phyloP scores from a whole-genome alignment of 805 yeast genomes.

The Spathaspora gorwiae region DNA sequence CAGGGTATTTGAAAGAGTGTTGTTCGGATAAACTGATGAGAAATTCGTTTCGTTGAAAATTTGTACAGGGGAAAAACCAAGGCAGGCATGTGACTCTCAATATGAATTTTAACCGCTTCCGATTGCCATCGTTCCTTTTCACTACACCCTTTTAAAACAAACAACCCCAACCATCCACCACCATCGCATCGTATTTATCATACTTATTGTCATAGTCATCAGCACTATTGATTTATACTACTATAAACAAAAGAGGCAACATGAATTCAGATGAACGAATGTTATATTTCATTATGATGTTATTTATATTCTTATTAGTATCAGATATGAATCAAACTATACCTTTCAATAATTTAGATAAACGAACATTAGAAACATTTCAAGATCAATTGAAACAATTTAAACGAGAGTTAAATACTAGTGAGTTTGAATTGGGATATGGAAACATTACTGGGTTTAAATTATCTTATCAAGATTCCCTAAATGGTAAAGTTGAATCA shows the following conservation, averaged over 20 bases:
- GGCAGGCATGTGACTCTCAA: too few relatives aligned
- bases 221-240: too few relatives aligned
- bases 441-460: slow-evolving; percentile 72
- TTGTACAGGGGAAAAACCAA: too few relatives aligned
- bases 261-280: neutral
- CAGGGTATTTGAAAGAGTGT: too few relatives aligned
- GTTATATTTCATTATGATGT: neutral
- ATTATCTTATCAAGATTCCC: slow-evolving; percentile 57
- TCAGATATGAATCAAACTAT: neutral
- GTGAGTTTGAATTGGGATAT: slow-evolving; percentile 50
- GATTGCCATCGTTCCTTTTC: too few relatives aligned
- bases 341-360: neutral
- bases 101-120: too few relatives aligned
- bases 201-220: too few relatives aligned
- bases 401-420: slow-evolving; percentile 24
- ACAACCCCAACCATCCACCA: too few relatives aligned
- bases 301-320: neutral
- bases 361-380: slow-evolving; percentile 17
- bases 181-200: too few relatives aligned
- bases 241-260: neutral
- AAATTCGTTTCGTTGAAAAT: too few relatives aligned
- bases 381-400: slow-evolving; percentile 18
- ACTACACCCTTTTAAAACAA: too few relatives aligned
- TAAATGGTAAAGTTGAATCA: slow-evolving; percentile 39
- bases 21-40: too few relatives aligned